phyloP scores from a whole-genome alignment of 1,139 yeast species.

The Kodamaea derodonti region DNA sequence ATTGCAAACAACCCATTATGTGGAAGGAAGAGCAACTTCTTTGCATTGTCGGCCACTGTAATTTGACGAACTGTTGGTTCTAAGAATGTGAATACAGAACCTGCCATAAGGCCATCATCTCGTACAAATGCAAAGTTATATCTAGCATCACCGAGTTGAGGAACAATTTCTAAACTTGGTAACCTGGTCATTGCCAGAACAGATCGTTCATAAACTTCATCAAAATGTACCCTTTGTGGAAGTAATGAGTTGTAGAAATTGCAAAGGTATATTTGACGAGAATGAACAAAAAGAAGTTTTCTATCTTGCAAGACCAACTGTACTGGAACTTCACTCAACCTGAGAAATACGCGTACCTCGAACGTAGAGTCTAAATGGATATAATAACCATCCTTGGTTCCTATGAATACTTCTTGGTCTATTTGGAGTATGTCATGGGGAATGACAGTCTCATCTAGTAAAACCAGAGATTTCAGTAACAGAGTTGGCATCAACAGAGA shows the following conservation, averaged over 20 bases:
- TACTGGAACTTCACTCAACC: slow-evolving; percentile 25
- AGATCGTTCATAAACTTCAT: slow-evolving; percentile 28
- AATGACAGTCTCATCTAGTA: neutral
- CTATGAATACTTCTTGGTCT: slow-evolving; percentile 11
- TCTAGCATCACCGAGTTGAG: slow-evolving; percentile 1
- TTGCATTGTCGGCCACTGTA: slow-evolving; percentile 35
- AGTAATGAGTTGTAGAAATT: slow-evolving; percentile 26
- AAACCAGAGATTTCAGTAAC: neutral
- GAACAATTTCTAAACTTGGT: too few relatives aligned
- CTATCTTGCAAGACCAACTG: slow-evolving; percentile 12
- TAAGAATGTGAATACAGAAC: slow-evolving; percentile 26
- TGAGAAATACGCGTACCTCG: neutral
- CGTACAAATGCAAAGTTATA: slow-evolving; percentile 35
- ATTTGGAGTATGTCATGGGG: slow-evolving; percentile 7
- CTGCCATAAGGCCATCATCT: slow-evolving; percentile 48
- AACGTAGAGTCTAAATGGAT: slow-evolving; percentile 3
- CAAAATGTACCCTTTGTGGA: slow-evolving; percentile 42
- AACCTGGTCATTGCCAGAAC: slow-evolving; percentile 9
- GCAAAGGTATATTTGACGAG: slow-evolving; percentile 43
- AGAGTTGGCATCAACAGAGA: neutral
- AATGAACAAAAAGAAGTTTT: slow-evolving; percentile 23
- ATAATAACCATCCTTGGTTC: slow-evolving; percentile 17
- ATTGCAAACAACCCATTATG: slow-evolving; percentile 30
- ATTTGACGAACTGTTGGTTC: slow-evolving; percentile 30
- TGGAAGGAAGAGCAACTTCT: slow-evolving; percentile 15